Evolutionary conservation across 2,329 filamentous ascomycete genomes (phyloP).

Genomic region (Dendryphion nanum): DNA sequence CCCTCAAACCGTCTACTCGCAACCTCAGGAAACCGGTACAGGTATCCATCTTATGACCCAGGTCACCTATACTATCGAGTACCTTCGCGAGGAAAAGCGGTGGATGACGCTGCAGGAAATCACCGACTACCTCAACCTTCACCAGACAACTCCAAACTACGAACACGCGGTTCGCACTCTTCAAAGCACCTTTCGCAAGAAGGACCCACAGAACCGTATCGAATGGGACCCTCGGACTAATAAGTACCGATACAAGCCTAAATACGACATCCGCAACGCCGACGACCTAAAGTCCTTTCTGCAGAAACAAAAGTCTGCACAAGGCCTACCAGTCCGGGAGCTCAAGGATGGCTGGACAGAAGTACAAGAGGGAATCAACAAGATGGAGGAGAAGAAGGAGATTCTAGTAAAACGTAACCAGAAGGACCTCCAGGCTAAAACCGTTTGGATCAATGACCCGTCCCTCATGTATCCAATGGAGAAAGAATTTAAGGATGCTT

Average conservation of each 20-base stretch:
- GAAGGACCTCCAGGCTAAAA: slow-evolving; percentile 83
- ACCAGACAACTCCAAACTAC: slow-evolving; percentile 56
- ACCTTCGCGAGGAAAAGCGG: slow-evolving; percentile 57
- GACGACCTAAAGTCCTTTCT: slow-evolving; percentile 77
- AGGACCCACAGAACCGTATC: slow-evolving; percentile 61
- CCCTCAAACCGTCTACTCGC: slow-evolving; percentile 65
- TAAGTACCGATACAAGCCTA: slow-evolving; percentile 79
- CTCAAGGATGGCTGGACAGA: slow-evolving; percentile 94
- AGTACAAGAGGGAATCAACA: slow-evolving; percentile 74
- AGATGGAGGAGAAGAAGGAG: slow-evolving; percentile 74
- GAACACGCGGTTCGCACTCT: slow-evolving; percentile 46
- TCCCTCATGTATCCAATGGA: slow-evolving; percentile 74
- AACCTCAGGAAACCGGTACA: slow-evolving; percentile 72
- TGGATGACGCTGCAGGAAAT: slow-evolving; percentile 73
- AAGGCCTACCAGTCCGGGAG: slow-evolving; percentile 80
- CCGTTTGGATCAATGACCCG: slow-evolving; percentile 87
- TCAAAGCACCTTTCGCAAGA: slow-evolving; percentile 61
- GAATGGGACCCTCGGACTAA: slow-evolving; percentile 58
- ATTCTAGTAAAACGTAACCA: slow-evolving; percentile 85
- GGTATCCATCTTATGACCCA: slow-evolving; percentile 83
- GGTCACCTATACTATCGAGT: slow-evolving; percentile 78
- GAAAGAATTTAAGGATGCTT: slow-evolving; percentile 77
- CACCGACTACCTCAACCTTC: slow-evolving; percentile 75
- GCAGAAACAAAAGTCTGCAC: slow-evolving; percentile 76
- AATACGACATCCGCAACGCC: slow-evolving; percentile 77